Base-by-base conservation (phyloP, 1,284 basidiomycete genomes). In the Hymenochaete sp. region DNA sequence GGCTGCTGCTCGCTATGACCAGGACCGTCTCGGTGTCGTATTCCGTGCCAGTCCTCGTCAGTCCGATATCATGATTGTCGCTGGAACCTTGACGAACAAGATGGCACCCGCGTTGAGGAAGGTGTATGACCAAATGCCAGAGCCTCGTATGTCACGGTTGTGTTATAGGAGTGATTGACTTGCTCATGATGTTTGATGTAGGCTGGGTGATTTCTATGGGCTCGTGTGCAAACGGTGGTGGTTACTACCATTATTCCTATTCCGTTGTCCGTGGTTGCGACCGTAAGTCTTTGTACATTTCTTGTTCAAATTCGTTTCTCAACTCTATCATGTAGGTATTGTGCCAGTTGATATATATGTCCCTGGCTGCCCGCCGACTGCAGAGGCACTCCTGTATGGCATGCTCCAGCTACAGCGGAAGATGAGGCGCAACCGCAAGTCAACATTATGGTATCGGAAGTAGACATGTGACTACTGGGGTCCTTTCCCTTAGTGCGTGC, bases 161-260 rank as follows among this genome's bases (percentile, higher is more conserved):
- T 52, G 52, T 59, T 52, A 54, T 47, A 24, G 33, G 52, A 48
- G 42, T 38, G 31, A 35, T 39, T 38, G 28, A 56, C 50, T 56
- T 58, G 14, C 27, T 28, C 24, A 38, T n/a, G 27, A 2, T 14
- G 9, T 26, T 52, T 60, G 53, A 62, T 56, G 21, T 57, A 79
- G 83, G 89, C 58, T 98, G 95, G 95, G 96, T 99, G 48, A 90
- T 98, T 60, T 96, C 92, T 22, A 98, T 99, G 96, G 96, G 96
- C 41, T 96, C 92, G 10, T 99, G 96, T 62, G 96, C 96, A 18
- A 98, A 98, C 65, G 95, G 95, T 29, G 93, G 93, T 51, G 95
- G 93, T 8, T 98, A 98, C 71, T 98, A 97, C 64, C 92, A 96
- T 65, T 93, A 98, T 68, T 96, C 93, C 27, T 99, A 99, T 71